These are phyloP conservation scores for Nissolia schottii DNA, from an alignment of 306 rosid species.

Conservation along the genomic window DNA sequence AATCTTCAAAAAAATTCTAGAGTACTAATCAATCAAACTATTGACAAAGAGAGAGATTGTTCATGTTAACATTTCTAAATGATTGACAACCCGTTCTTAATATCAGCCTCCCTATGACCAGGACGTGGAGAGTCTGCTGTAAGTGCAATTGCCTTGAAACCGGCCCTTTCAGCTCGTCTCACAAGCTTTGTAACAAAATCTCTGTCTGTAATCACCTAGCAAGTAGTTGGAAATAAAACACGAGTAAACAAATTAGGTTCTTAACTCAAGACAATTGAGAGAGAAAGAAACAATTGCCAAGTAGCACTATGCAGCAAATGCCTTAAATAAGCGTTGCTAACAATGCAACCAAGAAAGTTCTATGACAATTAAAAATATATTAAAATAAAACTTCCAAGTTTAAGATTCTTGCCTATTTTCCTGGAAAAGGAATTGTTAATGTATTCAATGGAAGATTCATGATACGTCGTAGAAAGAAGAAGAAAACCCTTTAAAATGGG, in stretches of 20 bases:
- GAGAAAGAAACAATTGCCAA: no score
- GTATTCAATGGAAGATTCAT: no score
- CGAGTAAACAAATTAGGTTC: background rate
- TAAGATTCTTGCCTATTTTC: no score
- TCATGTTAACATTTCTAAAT: background rate
- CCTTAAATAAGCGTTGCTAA: no score
- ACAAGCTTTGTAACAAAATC: slow-evolving; percentile 75
- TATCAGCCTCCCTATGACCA: slow-evolving; percentile 94
- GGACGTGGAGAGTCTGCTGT: slow-evolving; percentile 91
- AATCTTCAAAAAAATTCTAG: background rate
- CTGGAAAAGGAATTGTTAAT: no score
- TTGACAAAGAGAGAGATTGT: background rate
- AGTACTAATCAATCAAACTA: slow-evolving; percentile 1
- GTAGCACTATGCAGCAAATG: background rate
- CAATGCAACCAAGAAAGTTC: no score
- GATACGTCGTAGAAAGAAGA: no score
- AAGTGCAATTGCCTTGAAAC: slow-evolving; percentile 92
- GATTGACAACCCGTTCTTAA: slow-evolving; percentile 71
- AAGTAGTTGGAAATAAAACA: slow-evolving; percentile 1
- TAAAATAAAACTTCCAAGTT: background rate
- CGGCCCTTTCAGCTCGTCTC: slow-evolving; percentile 92
- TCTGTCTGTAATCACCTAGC: slow-evolving; percentile 79
- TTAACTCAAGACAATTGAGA: no score
- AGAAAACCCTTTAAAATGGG: no score
- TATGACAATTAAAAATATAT: no score